Percentiles rank a stretch among this genome's conserved stretches.
phyloP scores from a whole-genome alignment of 306 rosid species.

The Senna tora region DNA sequence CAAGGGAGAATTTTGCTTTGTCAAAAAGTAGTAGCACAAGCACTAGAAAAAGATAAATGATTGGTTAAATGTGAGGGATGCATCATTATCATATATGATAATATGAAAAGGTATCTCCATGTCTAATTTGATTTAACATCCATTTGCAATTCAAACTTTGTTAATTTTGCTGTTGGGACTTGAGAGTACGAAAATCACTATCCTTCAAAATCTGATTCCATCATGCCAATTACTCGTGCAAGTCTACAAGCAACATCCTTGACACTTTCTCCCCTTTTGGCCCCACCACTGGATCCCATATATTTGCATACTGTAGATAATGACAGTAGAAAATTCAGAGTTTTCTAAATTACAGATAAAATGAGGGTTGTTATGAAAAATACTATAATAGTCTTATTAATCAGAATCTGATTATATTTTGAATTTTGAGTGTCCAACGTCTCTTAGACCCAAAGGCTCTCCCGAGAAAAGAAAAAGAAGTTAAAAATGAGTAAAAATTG shows the following conservation, averaged over 20 bases:
- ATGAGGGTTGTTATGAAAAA: conserved; percentile 16
- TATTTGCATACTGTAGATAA: conserved; percentile 57
- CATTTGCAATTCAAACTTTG: conserved; percentile 19
- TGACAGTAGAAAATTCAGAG: conserved; percentile 27
- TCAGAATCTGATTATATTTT: conserved; percentile 11
- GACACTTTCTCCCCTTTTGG: conserved; percentile 92
- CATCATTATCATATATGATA: too few relatives aligned
- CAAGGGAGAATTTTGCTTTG: too few relatives aligned
- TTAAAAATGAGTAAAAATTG: too few relatives aligned
- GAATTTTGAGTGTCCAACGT: conserved; percentile 1
- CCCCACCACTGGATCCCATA: conserved; percentile 70
- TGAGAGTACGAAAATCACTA: conserved; percentile 36
- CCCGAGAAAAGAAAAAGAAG: background rate
- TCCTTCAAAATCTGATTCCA: conserved; percentile 82
- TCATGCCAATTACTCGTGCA: conserved; percentile 52
- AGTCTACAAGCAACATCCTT: conserved; percentile 83
- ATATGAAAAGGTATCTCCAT: too few relatives aligned
- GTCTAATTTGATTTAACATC: background rate
- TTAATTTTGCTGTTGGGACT: conserved; percentile 1
- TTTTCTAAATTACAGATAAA: conserved; percentile 7
- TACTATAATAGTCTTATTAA: conserved; percentile 13
- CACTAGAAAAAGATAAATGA: too few relatives aligned
- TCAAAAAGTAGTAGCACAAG: too few relatives aligned
- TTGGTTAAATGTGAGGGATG: too few relatives aligned
- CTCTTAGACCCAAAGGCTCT: conserved; percentile 4